Evolutionary conservation across 108 stramenopile genomes (phyloP).

Genomic region (Cylindrotheca closterium): DNA sequence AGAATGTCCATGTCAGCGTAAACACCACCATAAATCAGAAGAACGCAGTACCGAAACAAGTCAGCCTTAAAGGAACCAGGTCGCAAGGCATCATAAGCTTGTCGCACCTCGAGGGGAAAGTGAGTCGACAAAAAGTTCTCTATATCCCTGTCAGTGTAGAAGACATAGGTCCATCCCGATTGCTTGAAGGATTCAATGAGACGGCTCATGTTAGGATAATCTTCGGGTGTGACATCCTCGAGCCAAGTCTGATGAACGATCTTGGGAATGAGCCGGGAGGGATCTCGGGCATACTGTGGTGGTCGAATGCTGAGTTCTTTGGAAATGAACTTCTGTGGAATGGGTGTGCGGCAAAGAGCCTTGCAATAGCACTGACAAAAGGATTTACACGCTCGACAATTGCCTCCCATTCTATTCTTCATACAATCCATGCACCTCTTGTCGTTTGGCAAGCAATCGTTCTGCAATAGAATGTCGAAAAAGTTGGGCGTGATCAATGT

Average conservation of each 20-base stretch:
- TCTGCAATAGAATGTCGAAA: slow-evolving; percentile 38
- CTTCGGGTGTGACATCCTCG: slow-evolving; percentile 36
- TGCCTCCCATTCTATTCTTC: slow-evolving; percentile 58
- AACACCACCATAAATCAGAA: slow-evolving; percentile 53
- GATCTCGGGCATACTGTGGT: slow-evolving; percentile 60
- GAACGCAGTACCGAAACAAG: slow-evolving; percentile 50
- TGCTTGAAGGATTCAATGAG: slow-evolving; percentile 28
- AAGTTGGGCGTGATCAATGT: slow-evolving; percentile 49
- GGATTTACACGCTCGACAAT: slow-evolving; percentile 40
- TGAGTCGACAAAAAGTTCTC: slow-evolving; percentile 32
- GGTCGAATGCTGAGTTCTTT: slow-evolving; percentile 51
- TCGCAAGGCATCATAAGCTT: slow-evolving; percentile 15
- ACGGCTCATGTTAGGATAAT: slow-evolving; percentile 50
- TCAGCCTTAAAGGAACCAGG: slow-evolving; percentile 48
- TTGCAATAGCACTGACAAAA: slow-evolving; percentile 71
- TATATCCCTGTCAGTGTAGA: slow-evolving; percentile 62
- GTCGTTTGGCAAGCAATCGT: slow-evolving; percentile 44
- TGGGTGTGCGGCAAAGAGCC: slow-evolving; percentile 51
- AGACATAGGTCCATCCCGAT: slow-evolving; percentile 39
- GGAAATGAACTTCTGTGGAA: slow-evolving; percentile 61
- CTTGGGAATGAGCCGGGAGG: slow-evolving; percentile 52
- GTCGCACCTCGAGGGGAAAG: slow-evolving; percentile 52
- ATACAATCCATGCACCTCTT: slow-evolving; percentile 58
- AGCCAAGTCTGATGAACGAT: slow-evolving; percentile 44
- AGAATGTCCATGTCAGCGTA: slow-evolving; percentile 69